Conservation (phyloP, 2,329 filamentous ascomycete genomes). For the Graphium sp. region DNA sequence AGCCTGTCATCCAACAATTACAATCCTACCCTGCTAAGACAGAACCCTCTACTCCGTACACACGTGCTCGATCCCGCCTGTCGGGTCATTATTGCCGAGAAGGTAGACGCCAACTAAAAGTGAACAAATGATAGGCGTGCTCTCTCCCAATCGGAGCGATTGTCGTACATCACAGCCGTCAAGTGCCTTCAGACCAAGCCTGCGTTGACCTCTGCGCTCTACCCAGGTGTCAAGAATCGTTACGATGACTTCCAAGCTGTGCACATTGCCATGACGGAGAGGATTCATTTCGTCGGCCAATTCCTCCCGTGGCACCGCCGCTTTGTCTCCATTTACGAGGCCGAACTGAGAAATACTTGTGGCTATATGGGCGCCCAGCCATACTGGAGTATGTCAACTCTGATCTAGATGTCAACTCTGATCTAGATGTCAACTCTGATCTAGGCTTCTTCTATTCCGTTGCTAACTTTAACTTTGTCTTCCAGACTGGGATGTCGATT, state of each 20-base stretch:
- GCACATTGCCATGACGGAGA: constrained; percentile 10
- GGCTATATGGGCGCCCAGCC: constrained; percentile 9
- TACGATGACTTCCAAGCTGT: constrained; percentile 11
- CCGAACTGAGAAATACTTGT: constrained; percentile 9
- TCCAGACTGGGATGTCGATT: constrained; percentile 5
- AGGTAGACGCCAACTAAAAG: too few relatives aligned
- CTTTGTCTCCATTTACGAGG: constrained; percentile 9
- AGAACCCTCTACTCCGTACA: too few relatives aligned
- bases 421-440: too few relatives aligned
- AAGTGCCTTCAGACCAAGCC: constrained; percentile 9
- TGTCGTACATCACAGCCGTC: constrained; percentile 10
- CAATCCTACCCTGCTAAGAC: too few relatives aligned
- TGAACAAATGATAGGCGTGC: constrained; percentile 6
- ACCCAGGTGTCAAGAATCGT: constrained; percentile 8
- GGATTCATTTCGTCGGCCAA: constrained; percentile 12
- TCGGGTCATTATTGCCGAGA: too few relatives aligned
- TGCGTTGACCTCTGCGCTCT: constrained; percentile 6
- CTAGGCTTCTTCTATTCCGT: too few relatives aligned
- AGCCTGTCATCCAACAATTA: too few relatives aligned
- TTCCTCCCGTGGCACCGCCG: constrained; percentile 14
- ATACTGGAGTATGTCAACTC: constrained; percentile 2
- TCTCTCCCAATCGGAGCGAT: constrained; percentile 6
- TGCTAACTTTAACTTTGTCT: not conserved
- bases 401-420: too few relatives aligned
- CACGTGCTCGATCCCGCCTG: too few relatives aligned